Conservation (phyloP, 208 protist species). For the Leishmania braziliensis region DNA sequence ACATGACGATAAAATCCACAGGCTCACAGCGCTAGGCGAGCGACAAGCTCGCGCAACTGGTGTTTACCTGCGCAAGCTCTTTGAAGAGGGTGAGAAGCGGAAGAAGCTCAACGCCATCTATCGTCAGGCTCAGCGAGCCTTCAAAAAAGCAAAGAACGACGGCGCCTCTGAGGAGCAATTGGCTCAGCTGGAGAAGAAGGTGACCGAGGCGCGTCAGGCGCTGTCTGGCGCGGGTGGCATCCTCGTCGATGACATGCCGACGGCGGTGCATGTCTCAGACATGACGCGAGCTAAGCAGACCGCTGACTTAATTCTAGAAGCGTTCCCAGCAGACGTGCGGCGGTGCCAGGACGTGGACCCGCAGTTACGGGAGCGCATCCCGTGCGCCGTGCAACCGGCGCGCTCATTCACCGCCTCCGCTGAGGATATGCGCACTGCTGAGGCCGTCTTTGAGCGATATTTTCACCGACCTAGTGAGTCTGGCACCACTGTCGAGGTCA, state of each 20-base stretch:
- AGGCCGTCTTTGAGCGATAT: slow-evolving; percentile 66
- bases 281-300: slow-evolving; percentile 73
- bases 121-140: slow-evolving; percentile 2
- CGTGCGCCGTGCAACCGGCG: slow-evolving; percentile 57
- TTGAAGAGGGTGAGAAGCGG: slow-evolving; percentile 21
- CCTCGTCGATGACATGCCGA: slow-evolving; percentile 32
- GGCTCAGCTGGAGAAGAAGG: slow-evolving; percentile 11
- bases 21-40: slow-evolving; percentile 59
- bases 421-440: slow-evolving; percentile 45
- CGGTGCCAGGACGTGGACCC: slow-evolving; percentile 41
- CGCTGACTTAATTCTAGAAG: slow-evolving; percentile 47
- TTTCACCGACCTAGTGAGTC: slow-evolving; percentile 60
- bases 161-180: slow-evolving; percentile 13
- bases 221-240: slow-evolving; percentile 28
- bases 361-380: slow-evolving; percentile 58
- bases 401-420: slow-evolving; percentile 22
- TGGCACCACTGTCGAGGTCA: slow-evolving; percentile 50
- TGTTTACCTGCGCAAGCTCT: slow-evolving; percentile 48
- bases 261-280: slow-evolving; percentile 56
- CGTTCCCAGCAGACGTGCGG: slow-evolving; percentile 32
- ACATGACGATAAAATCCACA: slow-evolving; percentile 42
- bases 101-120: slow-evolving; percentile 8
- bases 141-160: slow-evolving; percentile 17
- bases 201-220: slow-evolving; percentile 12
- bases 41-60: slow-evolving; percentile 65